Conservation (phyloP, 2,329 filamentous ascomycete species). For the Aaosphaeria pasadenensis region DNA sequence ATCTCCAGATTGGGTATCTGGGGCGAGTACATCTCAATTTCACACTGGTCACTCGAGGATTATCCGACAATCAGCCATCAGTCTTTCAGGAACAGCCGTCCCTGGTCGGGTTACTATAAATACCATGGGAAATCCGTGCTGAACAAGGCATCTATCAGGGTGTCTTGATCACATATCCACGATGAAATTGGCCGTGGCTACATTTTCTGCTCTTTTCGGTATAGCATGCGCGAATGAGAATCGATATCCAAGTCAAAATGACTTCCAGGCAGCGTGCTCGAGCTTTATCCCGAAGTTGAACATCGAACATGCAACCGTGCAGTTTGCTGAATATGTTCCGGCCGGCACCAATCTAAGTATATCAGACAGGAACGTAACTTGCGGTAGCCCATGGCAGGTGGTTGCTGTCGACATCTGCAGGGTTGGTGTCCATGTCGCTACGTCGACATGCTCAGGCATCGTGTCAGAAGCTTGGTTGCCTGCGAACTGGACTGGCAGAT, state of each 20-base stretch:
- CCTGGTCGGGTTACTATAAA: no score
- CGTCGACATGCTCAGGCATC: slow-evolving; percentile 39
- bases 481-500: slow-evolving; percentile 35
- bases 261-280: slow-evolving; percentile 21
- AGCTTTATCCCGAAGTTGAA: slow-evolving; percentile 27
- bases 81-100: no score
- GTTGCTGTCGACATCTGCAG: slow-evolving; percentile 40
- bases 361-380: slow-evolving; percentile 40
- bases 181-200: no score
- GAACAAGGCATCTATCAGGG: no score
- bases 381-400: slow-evolving; percentile 13
- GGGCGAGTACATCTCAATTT: no score
- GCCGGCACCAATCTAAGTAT: slow-evolving; percentile 41
- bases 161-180: no score
- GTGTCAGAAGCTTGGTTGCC: slow-evolving; percentile 47
- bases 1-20: no score
- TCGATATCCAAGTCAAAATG: neutral
- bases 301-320: slow-evolving; percentile 34
- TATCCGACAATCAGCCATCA: no score
- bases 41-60: no score
- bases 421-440: slow-evolving; percentile 39
- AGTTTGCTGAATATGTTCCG: slow-evolving; percentile 36
- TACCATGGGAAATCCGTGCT: no score
- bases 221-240: no score
- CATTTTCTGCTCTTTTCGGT: no score